phyloP scores from a whole-genome alignment of 257 asterid genomes.

The Pogostemon cablin region DNA sequence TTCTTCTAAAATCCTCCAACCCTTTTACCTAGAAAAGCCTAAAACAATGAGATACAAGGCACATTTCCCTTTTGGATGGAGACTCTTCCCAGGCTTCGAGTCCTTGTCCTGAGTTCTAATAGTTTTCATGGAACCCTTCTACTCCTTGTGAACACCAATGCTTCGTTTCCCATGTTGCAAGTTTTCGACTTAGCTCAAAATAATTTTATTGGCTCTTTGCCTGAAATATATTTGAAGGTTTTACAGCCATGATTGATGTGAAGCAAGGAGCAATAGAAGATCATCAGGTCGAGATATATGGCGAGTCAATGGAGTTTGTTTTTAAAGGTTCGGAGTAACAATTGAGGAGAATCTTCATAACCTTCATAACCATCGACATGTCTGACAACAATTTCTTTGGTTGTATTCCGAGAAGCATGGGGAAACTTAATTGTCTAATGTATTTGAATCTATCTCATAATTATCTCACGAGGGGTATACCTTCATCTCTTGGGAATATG shows the following conservation, averaged over 20 bases:
- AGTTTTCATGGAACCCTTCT: neutral
- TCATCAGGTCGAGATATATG: neutral
- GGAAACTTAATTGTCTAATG: conserved; percentile 3
- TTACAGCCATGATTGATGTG: conserved; percentile 6
- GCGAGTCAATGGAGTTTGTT: neutral
- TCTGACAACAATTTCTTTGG: conserved; percentile 5
- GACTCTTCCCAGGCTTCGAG: neutral
- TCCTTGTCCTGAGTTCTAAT: conserved; percentile 2
- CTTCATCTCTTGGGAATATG: conserved; percentile 3
- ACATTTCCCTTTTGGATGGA: neutral
- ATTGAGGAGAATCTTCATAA: neutral
- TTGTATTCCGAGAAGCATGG: neutral
- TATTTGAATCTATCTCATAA: conserved; percentile 5
- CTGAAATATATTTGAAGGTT: neutral
- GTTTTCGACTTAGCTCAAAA: conserved; percentile 13
- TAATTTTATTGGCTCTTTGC: neutral
- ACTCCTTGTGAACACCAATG: neutral
- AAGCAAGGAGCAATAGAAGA: neutral
- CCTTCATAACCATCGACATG: conserved; percentile 3
- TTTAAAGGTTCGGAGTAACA: neutral
- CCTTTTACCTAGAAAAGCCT: too few relatives aligned
- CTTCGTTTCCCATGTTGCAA: conserved; percentile 1
- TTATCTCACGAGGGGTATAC: neutral
- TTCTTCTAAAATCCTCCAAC: too few relatives aligned
- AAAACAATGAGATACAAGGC: neutral